Evolutionary conservation across 768 basidiomycete genomes (phyloP).

Genomic region (Phaeolepiota aurea): DNA sequence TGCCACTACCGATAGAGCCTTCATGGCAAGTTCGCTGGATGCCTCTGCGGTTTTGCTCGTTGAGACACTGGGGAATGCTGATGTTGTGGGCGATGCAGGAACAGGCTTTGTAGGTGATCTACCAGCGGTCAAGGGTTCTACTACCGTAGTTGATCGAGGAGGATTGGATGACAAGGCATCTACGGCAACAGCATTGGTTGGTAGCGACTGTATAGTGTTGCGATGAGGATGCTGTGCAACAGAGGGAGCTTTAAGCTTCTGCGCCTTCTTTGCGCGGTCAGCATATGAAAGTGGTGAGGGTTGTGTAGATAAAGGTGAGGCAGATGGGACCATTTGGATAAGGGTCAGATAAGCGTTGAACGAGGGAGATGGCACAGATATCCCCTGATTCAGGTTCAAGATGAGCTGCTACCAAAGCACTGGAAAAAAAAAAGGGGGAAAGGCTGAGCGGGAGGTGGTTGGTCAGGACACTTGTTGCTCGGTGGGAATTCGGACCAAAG

Average conservation of each 20-base stretch:
- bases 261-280: constrained; percentile 42
- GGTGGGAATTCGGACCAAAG: too few relatives aligned
- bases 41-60: constrained; percentile 6
- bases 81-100: background rate
- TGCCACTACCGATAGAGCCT: constrained; percentile 12
- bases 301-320: constrained; percentile 12
- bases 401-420: background rate
- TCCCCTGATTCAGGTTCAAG: background rate
- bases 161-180: background rate
- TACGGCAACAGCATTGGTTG: background rate
- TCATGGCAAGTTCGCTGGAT: constrained; percentile 9
- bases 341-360: constrained; percentile 4
- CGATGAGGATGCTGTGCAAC: constrained; percentile 1
- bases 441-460: too few relatives aligned
- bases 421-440: background rate
- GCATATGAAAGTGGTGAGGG: constrained; percentile 47
- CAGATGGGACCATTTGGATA: constrained; percentile 13
- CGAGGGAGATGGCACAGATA: constrained; percentile 5
- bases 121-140: too few relatives aligned
- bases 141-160: background rate
- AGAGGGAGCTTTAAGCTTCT: constrained; percentile 21
- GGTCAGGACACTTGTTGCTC: too few relatives aligned
- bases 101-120: too few relatives aligned
- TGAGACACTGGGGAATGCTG: constrained; percentile 4
- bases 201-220: background rate